A percentile compares a stretch with the other conserved stretches of the same genome.
These are phyloP conservation scores for Zelopaecilomyces penicillatus DNA, from an alignment of 2,329 filamentous ascomycete genomes.

Conservation along the genomic window DNA sequence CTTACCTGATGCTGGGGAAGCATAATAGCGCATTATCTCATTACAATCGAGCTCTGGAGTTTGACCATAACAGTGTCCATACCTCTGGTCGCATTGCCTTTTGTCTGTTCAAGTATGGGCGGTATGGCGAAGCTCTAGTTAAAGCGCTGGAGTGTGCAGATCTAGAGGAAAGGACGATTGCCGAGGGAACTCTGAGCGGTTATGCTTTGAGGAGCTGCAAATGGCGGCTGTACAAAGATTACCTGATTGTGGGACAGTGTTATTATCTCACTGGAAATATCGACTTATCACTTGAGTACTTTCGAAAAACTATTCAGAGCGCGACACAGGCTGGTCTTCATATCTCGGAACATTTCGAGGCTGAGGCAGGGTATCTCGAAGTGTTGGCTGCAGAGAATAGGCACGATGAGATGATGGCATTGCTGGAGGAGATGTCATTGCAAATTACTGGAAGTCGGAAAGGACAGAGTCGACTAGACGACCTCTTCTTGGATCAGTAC, in stretches of 20 bases:
- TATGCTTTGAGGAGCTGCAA: conserved; percentile 19
- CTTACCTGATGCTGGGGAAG: conserved; percentile 28
- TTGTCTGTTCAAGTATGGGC: conserved; percentile 28
- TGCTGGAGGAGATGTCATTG: conserved; percentile 25
- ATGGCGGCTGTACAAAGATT: conserved; percentile 34
- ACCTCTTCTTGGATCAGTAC: conserved; percentile 27
- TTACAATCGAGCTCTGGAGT: conserved; percentile 27
- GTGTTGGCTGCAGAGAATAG: conserved; percentile 29
- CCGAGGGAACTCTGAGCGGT: conserved; percentile 15
- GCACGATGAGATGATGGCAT: conserved; percentile 25
- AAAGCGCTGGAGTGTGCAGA: conserved; percentile 28
- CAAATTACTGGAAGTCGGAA: conserved; percentile 16
- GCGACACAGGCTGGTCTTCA: conserved; percentile 18
- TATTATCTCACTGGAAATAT: conserved; percentile 24
- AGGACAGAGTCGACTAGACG: conserved; percentile 22
- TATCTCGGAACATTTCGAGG: conserved; percentile 26
- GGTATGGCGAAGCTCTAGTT: conserved; percentile 26
- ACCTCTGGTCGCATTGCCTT: conserved; percentile 33
- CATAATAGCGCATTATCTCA: conserved; percentile 26
- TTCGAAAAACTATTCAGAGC: conserved; percentile 26
- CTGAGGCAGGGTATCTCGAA: conserved; percentile 28
- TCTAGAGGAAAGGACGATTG: conserved; percentile 24
- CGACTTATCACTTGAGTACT: conserved; percentile 27
- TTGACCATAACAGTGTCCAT: conserved; percentile 30
- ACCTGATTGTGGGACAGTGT: conserved; percentile 29